Conservation (phyloP, 495 filamentous ascomycete species). For the Daldinia decipiens region DNA sequence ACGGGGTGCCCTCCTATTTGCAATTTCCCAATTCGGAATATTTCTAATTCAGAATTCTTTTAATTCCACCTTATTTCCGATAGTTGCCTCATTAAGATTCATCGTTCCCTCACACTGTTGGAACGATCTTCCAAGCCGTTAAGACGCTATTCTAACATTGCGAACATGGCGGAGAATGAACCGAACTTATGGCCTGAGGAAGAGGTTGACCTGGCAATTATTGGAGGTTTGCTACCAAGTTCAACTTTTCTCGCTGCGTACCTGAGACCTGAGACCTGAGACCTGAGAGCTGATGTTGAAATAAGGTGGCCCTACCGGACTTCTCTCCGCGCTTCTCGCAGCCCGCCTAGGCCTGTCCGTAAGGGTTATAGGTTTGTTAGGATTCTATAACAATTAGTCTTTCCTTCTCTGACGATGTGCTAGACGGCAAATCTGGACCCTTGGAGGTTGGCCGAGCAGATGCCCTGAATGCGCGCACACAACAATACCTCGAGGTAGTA, state of each 20-base stretch:
- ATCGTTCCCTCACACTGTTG: neutral
- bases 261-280: slow-evolving; percentile 12
- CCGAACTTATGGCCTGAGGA: slow-evolving; percentile 15
- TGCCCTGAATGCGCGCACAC: slow-evolving; percentile 45
- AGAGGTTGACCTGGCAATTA: slow-evolving; percentile 32
- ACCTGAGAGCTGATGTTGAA: slow-evolving; percentile 10
- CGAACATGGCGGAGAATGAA: slow-evolving; percentile 24
- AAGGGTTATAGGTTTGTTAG: slow-evolving; percentile 31
- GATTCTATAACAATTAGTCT: neutral
- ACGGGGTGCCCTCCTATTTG: too few relatives aligned
- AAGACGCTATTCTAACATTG: neutral
- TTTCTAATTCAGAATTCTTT: neutral
- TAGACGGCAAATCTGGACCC: slow-evolving; percentile 41
- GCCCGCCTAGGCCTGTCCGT: slow-evolving; percentile 38
- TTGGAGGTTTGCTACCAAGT: slow-evolving; percentile 28
- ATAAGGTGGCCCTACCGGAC: slow-evolving; percentile 41
- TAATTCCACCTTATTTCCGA: neutral
- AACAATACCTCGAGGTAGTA: slow-evolving; percentile 43
- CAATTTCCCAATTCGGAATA: neutral
- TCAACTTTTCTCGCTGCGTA: neutral
- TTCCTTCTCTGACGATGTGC: neutral
- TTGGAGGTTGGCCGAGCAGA: slow-evolving; percentile 42
- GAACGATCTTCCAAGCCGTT: neutral
- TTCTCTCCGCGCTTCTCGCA: slow-evolving; percentile 40
- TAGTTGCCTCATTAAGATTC: neutral